A percentile compares a stretch with the other conserved stretches of the same genome.
Evolutionary conservation across 176 grass and related monocot genomes (phyloP).

Genomic region (Rhipidocladum racemiflorum): DNA sequence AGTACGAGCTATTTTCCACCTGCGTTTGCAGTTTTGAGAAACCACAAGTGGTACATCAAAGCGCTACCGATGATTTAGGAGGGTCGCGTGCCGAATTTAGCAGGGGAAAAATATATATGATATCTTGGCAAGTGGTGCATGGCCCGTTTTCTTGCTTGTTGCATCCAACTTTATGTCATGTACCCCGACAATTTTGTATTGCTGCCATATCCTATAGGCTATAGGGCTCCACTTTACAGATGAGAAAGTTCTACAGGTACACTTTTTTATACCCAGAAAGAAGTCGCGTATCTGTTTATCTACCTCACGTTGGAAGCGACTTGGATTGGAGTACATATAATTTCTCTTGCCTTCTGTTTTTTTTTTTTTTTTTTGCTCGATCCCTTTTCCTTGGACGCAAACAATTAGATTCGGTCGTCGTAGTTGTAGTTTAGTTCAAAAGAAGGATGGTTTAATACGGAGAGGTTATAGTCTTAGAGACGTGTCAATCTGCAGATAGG

Average conservation of each 20-base stretch:
- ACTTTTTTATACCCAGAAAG: not conserved
- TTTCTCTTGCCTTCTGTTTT: not conserved
- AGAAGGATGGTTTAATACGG: not conserved
- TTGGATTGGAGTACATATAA: not conserved
- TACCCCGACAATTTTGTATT: not conserved
- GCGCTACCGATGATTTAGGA: not conserved
- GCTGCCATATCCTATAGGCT: not conserved
- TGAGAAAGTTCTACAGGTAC: not conserved
- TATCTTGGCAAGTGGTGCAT: not conserved
- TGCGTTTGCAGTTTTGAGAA: too few species aligned
- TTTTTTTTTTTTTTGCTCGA: not conserved
- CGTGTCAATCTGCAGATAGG: not conserved
- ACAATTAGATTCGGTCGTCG: not conserved
- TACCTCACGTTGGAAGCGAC: too few species aligned
- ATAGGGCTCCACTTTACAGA: not conserved
- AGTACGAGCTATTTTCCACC: too few species aligned
- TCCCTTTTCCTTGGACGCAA: not conserved
- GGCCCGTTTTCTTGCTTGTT: not conserved
- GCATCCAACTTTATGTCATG: not conserved
- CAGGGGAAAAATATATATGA: not conserved
- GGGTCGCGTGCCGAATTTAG: not conserved
- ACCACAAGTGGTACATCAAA: not conserved
- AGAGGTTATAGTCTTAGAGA: not conserved
- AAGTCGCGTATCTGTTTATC: not conserved
- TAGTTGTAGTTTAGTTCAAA: not conserved